These are phyloP conservation scores for Discostella stelligeroides DNA, from an alignment of 108 stramenopile genomes.

Conservation along the genomic window DNA sequence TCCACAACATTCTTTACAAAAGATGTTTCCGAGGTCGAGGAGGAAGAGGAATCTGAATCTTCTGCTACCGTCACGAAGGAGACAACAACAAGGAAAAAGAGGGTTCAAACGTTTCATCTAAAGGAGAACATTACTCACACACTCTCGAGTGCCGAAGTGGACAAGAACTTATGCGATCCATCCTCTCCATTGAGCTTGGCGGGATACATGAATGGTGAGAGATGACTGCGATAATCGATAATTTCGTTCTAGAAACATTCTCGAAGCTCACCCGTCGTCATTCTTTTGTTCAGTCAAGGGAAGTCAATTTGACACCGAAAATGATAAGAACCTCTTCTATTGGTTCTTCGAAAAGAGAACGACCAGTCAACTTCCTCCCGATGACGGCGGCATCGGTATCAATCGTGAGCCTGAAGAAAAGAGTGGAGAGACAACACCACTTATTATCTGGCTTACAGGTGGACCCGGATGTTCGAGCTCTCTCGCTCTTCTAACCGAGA, in stretches of 20 bases:
- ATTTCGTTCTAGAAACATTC: too few species aligned
- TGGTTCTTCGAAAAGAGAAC: constrained; percentile 95
- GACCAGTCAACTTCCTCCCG: constrained; percentile 31
- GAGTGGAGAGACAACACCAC: constrained; percentile 53
- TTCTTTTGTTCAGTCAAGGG: constrained; percentile 32
- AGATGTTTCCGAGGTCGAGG: too few species aligned
- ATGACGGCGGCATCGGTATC: neutral
- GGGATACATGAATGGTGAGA: constrained; percentile 52
- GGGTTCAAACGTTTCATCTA: constrained; percentile 18
- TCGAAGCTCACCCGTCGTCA: neutral
- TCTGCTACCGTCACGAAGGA: too few species aligned
- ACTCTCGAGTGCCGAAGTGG: constrained; percentile 31
- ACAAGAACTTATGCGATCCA: constrained; percentile 48
- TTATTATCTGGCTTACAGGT: constrained; percentile 95
- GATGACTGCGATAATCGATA: neutral
- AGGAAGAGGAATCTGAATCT: too few species aligned
- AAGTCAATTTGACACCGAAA: constrained; percentile 50
- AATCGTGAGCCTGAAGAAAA: constrained; percentile 23
- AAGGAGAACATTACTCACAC: constrained; percentile 24
- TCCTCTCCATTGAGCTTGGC: constrained; percentile 38
- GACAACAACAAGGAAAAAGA: neutral
- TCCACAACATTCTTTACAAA: too few species aligned
- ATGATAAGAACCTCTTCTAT: constrained; percentile 92
- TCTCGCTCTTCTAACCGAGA: constrained; percentile 92
- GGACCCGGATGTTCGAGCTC: constrained; percentile 90